phyloP scores from a whole-genome alignment of 495 filamentous ascomycete species.

The Terfezia claveryi region DNA sequence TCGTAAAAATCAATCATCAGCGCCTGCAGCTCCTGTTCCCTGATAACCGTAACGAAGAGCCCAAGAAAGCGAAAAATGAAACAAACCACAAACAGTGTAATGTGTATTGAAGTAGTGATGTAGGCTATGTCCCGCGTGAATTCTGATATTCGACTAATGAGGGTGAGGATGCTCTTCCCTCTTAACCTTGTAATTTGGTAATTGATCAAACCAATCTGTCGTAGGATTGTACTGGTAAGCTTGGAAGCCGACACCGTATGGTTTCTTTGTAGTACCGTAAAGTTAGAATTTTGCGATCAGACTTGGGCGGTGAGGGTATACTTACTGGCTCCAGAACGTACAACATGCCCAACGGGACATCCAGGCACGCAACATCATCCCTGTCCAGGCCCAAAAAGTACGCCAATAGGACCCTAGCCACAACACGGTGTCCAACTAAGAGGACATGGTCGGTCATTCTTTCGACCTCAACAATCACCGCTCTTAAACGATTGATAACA shows the following conservation, averaged over 20 bases:
- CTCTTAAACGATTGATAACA: conserved; percentile 82
- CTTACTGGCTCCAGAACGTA: conserved; percentile 68
- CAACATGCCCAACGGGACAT: conserved; percentile 75
- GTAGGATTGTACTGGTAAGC: conserved; percentile 69
- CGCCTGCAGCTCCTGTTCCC: too few relatives aligned
- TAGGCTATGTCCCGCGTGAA: neutral
- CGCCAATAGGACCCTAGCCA: conserved; percentile 75
- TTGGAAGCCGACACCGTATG: conserved; percentile 90
- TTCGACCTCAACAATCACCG: conserved; percentile 92
- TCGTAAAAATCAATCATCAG: too few relatives aligned
- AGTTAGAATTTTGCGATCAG: neutral
- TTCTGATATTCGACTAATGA: neutral
- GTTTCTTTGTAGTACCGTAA: conserved; percentile 31
- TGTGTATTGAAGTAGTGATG: too few relatives aligned
- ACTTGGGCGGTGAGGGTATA: neutral
- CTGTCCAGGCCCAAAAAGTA: conserved; percentile 85
- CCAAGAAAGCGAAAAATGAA: too few relatives aligned
- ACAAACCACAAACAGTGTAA: too few relatives aligned
- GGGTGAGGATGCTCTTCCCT: neutral
- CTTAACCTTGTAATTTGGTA: conserved; percentile 33
- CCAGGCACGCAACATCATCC: conserved; percentile 76
- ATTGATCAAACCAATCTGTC: conserved; percentile 57
- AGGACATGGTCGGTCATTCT: conserved; percentile 88
- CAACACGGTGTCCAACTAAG: conserved; percentile 71
- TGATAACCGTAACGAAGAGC: too few relatives aligned